These are phyloP conservation scores for Panellus pusillus DNA, from an alignment of 768 basidiomycete genomes.

Conservation along the genomic window DNA sequence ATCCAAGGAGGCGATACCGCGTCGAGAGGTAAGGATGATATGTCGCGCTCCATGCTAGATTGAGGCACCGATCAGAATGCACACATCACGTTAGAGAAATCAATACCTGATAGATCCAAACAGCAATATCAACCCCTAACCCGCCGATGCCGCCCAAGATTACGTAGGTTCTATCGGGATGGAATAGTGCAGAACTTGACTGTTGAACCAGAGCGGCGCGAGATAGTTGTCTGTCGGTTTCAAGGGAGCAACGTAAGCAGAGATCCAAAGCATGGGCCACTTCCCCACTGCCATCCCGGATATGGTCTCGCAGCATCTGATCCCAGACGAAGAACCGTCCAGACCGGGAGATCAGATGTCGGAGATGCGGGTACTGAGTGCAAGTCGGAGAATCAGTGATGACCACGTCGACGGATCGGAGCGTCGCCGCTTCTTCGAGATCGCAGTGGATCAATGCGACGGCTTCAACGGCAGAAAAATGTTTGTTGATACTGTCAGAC, in stretches of 20 bases:
- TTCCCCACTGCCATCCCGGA: background rate
- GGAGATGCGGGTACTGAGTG: background rate
- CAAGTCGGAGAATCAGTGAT: background rate
- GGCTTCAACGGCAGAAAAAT: background rate
- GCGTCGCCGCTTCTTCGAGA: background rate
- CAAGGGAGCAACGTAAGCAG: no score
- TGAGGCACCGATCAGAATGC: background rate
- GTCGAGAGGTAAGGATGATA: constrained; percentile 2
- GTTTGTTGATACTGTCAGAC: background rate
- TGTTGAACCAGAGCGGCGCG: background rate
- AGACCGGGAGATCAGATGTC: background rate
- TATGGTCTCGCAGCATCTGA: background rate
- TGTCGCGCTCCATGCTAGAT: constrained; percentile 3
- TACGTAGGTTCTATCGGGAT: background rate
- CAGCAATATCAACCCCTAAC: constrained; percentile 6
- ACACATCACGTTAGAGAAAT: background rate
- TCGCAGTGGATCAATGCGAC: background rate
- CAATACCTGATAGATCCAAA: constrained; percentile 3
- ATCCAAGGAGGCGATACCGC: background rate
- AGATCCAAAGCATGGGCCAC: background rate
- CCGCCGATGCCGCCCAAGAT: constrained; percentile 10
- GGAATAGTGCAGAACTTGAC: background rate
- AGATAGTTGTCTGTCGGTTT: no score
- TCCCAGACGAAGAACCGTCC: constrained; percentile 1
- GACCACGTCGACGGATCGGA: background rate